Conservation (phyloP, 2,329 filamentous ascomycete genomes). For the Fusarium oxysporum region DNA sequence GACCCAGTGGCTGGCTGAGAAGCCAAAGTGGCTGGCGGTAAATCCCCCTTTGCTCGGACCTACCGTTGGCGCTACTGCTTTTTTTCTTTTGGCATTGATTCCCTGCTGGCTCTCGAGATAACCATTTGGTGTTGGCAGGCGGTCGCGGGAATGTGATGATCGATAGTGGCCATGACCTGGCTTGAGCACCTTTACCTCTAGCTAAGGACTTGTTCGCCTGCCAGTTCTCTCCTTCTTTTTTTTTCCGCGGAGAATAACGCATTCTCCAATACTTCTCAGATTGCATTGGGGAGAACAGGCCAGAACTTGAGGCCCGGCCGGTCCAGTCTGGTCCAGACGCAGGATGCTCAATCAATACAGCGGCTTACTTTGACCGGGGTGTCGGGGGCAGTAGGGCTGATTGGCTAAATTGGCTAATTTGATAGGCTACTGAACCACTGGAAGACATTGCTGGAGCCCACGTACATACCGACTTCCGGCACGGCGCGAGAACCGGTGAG, state of each 20-base stretch:
- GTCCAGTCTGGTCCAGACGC: background rate
- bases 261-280: background rate
- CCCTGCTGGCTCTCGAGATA: too few species aligned
- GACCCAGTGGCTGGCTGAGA: slow-evolving; percentile 20
- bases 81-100: accelerated
- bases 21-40: slow-evolving; percentile 10
- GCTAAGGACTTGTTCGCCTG: background rate
- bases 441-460: background rate
- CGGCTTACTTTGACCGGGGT: background rate
- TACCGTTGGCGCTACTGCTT: too few species aligned
- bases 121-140: too few species aligned
- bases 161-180: too few species aligned
- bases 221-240: background rate
- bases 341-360: background rate
- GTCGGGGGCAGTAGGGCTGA: background rate
- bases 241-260: background rate
- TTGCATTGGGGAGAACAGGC: background rate
- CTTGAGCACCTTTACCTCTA: background rate
- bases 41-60: background rate
- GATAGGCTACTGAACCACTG: background rate
- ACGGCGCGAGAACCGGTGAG: background rate
- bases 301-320: background rate
- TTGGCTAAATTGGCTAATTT: background rate
- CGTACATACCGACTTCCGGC: background rate
- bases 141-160: background rate